Base-by-base conservation (phyloP, 2,329 filamentous ascomycete species). In the Ophioceras dolichostomum region DNA sequence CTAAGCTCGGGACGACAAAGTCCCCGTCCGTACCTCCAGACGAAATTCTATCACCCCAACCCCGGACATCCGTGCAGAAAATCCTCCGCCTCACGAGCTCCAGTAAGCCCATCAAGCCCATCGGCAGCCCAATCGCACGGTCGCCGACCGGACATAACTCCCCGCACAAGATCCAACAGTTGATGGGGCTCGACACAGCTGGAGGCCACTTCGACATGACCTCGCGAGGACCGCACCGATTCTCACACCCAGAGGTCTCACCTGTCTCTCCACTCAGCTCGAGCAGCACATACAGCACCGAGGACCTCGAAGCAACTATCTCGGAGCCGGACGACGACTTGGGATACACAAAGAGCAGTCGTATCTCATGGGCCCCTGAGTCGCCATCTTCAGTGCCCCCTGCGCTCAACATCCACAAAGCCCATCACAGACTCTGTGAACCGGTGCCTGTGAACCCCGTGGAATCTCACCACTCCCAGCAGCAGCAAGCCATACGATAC, bases 91-190 rank as follows among this genome's bases (percentile, higher is more conserved):
- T 50, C 10, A 44, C 41, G 4, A 43, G 46, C 17, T 28, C 38
- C 12, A 41, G 16, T 13, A 42, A 31, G 35, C 41, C 31, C 13
- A 10, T 12, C 40, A 33, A 21, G 34, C 29, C 5, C 34, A 19
- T 27, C 43, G 18, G 21, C 38, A 30, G 32, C 10, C 39, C 24
- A 33, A 36, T 18, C 34, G n/a, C 40, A 19, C 20, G 36, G 3
- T 37, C 43, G 6, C 49, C 52, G 4, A 49, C 50, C 0, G 39
- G 50, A 10, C 53, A 56, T 34, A 47, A 45, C 30, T 58, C 61
- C 0, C 53, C 54, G 0, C 49, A 51, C 31, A 67, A 67, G 48
- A 51, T 65, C 30, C 52, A 55, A 24, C 59, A 64, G 44, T 52
- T 67, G 12, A 65, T 52, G 5, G 64, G 62, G 2, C 49, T 58